Evolutionary conservation across 345 rosid species (phyloP), one percentile per base, ranked within the genome.

Genomic region (Streptanthus diversifolius): DNA sequence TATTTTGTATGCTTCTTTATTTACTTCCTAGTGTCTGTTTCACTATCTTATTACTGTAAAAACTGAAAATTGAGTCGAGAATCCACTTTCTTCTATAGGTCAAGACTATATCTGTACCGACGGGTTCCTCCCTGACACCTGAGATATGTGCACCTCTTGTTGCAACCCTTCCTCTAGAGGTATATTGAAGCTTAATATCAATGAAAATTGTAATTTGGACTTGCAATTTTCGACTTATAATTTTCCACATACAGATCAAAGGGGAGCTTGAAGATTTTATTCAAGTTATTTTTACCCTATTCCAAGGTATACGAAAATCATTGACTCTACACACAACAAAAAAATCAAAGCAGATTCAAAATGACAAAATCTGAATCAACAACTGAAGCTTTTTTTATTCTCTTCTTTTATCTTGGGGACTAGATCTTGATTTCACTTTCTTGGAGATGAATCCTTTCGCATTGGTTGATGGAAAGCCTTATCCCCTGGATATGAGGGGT

Each of bases 371-470:
- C 44, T 59, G 37, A 59, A 60, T 5, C 21, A 37, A 33, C 2
- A 59, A 33, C 35, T 57, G 27, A 73, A 24, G 65, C 45, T 29
- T 59, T 35, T 33, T 10, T 63, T 17, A 1, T 72, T 17, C 55
- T 62, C 36, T 14, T 44, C 47, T 41, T 8, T 36, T 49, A 9
- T 11, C 63, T 51, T 75, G 64, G 39, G 53, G 36, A 0, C 55
- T 79, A 95, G 97, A 91, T 86, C 86, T 95, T 68, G 99, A 95
- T 85, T 91, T 95, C 83, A 91, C 96, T 43, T 91, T 91, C 87
- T 86, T 95, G 19, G 99, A 95, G 86, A 95, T 95, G 99, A 91
- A 95, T 79, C 99, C 99, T 47, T 95, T 95, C 75, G 77, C 99
- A 27, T 76, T 95, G 74, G 92, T 91, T 75, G 83, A 90, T 58